Base-by-base conservation (phyloP, 495 filamentous ascomycete species). In the Penicillium lagena region DNA sequence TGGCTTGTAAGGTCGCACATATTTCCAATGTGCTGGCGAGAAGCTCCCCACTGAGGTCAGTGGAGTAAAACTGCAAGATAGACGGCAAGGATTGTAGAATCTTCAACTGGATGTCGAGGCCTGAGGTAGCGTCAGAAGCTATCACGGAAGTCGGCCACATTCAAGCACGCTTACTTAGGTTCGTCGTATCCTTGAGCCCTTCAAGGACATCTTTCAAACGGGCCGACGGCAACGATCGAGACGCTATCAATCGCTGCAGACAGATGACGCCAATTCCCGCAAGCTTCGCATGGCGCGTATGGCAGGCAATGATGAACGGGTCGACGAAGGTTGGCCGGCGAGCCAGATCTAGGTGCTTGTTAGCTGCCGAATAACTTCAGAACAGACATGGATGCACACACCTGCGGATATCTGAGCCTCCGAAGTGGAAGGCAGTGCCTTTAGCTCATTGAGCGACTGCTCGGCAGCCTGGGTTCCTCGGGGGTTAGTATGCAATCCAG, bases 21-120 rank as follows among this genome's bases (percentile, higher is more conserved):
- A 96, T 86, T 58, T 94, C 86, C 50, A 98, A 72, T 3, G 86
- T 81, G 22, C 77, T 86, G 29, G 83, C 84, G 32, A 97, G 74
- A 12, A 96, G 74, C 40, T 90, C 85, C 3, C 86, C 89, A 40
- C 81, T 81, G 27, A 98, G 64, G 35, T 90, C 85, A 44, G 78
- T 77, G 0, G 87, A 82, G 67, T 96, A 97, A 60, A 93, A 93
- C 51, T 96, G 90, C 7, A 96, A 68, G 32, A 98, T 58, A 1
- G 89, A 85, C n/a, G 94, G 93, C 29, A 98, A 69, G 0, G 90
- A 87, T 60, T 98, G 93, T 12, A 98, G 71, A 28, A 97, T 94
- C 66, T 96, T 98, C 40, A 98, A 78, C 55, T 98, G 93, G 2
- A 96, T 84, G 62, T 98, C 94, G 39, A 94, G 77, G 29, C 84